Percentiles rank a stretch among this genome's conserved stretches.
Evolutionary conservation across 2,329 filamentous ascomycete species (phyloP).

Genomic region (Cordyceps sp.): DNA sequence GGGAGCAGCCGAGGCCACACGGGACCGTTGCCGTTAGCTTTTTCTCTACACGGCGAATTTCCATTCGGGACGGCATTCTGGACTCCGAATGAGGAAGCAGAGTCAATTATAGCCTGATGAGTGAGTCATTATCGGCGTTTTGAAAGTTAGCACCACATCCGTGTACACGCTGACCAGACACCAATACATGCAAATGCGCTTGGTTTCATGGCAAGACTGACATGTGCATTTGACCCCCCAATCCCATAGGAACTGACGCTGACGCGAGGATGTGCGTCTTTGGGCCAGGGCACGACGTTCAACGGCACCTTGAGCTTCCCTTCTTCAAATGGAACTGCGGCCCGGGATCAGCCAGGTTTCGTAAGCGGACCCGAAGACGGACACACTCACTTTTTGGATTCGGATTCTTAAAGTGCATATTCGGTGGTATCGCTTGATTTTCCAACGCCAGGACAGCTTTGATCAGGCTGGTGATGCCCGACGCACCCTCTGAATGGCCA

Average conservation of each 20-base stretch:
- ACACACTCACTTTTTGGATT: not conserved
- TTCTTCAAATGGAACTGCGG: not conserved
- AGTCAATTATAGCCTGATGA: not conserved
- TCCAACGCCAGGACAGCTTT: slow-evolving; percentile 10
- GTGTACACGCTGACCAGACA: not conserved
- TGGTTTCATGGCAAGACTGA: not conserved
- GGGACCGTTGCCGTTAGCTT: not conserved
- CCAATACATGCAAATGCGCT: not conserved
- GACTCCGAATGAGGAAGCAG: not conserved
- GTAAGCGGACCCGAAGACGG: not conserved
- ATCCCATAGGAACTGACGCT: not conserved
- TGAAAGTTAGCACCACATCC: too few species aligned
- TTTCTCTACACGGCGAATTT: not conserved
- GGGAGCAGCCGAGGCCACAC: not conserved
- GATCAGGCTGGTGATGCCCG: slow-evolving; percentile 10
- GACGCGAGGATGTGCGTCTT: not conserved
- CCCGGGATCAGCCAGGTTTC: not conserved
- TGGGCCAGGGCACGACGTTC: not conserved
- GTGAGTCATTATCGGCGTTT: too few species aligned
- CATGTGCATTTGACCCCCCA: not conserved
- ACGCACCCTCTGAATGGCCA: slow-evolving; percentile 11
- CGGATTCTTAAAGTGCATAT: slow-evolving; percentile 6
- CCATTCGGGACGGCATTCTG: not conserved
- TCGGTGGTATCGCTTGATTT: slow-evolving; percentile 9
- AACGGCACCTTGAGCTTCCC: not conserved